phyloP scores from a whole-genome alignment of 331 rosid species.

The Acacia pycnantha region DNA sequence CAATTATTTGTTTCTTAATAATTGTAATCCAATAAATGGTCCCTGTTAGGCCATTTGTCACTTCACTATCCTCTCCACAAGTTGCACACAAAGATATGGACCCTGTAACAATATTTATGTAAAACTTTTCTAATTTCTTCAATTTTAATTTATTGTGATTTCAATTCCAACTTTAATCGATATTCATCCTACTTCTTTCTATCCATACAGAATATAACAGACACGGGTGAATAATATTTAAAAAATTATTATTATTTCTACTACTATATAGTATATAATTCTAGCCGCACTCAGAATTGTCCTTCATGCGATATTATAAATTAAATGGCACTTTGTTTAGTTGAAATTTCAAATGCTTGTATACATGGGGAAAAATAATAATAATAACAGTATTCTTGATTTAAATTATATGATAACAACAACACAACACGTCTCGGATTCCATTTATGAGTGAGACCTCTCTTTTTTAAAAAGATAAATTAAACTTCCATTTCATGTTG shows the following conservation, averaged over 20 bases:
- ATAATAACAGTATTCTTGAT: neutral
- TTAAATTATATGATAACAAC: neutral
- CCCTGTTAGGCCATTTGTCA: constrained; percentile 40
- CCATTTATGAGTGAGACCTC: neutral
- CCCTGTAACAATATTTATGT: neutral
- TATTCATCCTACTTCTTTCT: neutral
- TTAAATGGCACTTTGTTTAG: neutral
- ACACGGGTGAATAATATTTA: neutral
- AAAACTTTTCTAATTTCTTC: neutral
- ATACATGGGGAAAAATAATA: neutral
- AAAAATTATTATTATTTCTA: neutral
- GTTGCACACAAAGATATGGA: constrained; percentile 6
- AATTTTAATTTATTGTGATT: neutral
- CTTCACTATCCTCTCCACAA: constrained; percentile 25
- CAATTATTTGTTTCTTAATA: constrained; percentile 36
- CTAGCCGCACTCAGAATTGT: neutral
- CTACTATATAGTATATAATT: neutral
- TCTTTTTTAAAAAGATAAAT: neutral
- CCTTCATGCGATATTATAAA: neutral
- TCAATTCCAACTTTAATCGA: neutral
- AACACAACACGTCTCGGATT: neutral
- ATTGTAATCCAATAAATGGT: constrained; percentile 35
- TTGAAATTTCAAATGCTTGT: neutral
- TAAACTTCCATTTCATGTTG: neutral
- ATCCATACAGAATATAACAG: neutral